Base-by-base conservation (phyloP, 176 grass and related monocot genomes). In the Otatea glauca region DNA sequence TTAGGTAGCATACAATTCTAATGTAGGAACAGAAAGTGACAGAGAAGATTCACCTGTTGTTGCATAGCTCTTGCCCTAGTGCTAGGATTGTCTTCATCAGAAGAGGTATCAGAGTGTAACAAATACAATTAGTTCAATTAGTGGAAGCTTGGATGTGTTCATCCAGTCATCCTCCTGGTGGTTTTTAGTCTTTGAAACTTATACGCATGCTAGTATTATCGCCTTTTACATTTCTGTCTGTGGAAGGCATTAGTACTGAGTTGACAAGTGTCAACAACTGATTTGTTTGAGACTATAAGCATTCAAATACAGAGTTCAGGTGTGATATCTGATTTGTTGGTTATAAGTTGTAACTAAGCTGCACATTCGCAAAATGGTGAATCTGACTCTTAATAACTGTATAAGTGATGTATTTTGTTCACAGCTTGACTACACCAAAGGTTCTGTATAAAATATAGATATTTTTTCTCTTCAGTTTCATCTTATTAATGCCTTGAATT, bases 121-220 rank as follows among this genome's bases (percentile, higher is more conserved):
- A 29, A 29, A 29, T 29, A 29, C 29, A 29, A 29, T n/a, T n/a
- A n/a, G n/a, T n/a, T n/a, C n/a, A n/a, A n/a, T n/a, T n/a, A n/a
- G n/a, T n/a, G n/a, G n/a, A n/a, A n/a, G n/a, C n/a, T n/a, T n/a
- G n/a, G n/a, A n/a, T n/a, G n/a, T n/a, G n/a, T n/a, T n/a, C n/a
- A 29, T 29, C 51, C 27, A 63, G 67, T 79, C 68, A 68, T 35
- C 42, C 63, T 5, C 7, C 16, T 3, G 0, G 27, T 68, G 50
- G 58, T 84, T 45, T 43, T 74, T 29, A 55, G 65, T 48, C 45
- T 47, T 45, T 47, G 34, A 89, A 86, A 76, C 29, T 18, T 18
- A 55, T 43, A 64, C 0, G 1, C 58, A 41, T 82, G n/a, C n/a
- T n/a, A n/a, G n/a, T n/a, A n/a, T n/a, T n/a, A n/a, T n/a, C n/a